These are phyloP conservation scores for Lolium perenne DNA, from an alignment of 176 grass and related monocot species.

Conservation along the genomic window DNA sequence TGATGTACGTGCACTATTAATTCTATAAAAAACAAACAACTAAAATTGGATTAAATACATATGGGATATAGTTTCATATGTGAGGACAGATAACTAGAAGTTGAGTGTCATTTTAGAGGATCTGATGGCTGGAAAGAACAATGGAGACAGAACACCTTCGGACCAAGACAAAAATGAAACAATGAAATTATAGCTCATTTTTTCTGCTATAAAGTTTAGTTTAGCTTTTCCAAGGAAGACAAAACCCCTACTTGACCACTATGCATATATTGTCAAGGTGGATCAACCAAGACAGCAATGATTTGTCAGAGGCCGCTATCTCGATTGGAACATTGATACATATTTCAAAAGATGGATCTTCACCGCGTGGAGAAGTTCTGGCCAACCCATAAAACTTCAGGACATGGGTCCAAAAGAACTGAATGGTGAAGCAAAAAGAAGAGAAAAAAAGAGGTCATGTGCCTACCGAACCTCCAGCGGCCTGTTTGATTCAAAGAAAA, in stretches of 20 bases:
- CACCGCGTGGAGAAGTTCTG: neutral
- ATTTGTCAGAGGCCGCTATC: neutral
- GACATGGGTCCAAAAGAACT: neutral
- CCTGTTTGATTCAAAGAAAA: no score
- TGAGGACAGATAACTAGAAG: neutral
- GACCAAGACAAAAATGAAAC: neutral
- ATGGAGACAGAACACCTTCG: neutral
- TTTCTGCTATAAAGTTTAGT: neutral
- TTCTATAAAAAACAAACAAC: neutral
- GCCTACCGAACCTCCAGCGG: neutral
- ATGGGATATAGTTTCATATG: neutral
- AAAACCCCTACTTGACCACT: neutral
- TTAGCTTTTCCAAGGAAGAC: constrained; percentile 14
- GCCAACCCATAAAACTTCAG: neutral
- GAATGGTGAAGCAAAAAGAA: neutral
- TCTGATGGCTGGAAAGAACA: neutral
- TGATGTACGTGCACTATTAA: neutral
- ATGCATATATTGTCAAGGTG: constrained; percentile 4
- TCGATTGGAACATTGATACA: neutral
- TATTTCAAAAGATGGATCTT: neutral
- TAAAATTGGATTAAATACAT: neutral
- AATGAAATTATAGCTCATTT: neutral
- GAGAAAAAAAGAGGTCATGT: neutral
- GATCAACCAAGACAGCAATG: neutral
- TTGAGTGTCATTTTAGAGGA: neutral